Base-by-base conservation (phyloP, 2,329 filamentous ascomycete genomes). In the Alternaria alternata region DNA sequence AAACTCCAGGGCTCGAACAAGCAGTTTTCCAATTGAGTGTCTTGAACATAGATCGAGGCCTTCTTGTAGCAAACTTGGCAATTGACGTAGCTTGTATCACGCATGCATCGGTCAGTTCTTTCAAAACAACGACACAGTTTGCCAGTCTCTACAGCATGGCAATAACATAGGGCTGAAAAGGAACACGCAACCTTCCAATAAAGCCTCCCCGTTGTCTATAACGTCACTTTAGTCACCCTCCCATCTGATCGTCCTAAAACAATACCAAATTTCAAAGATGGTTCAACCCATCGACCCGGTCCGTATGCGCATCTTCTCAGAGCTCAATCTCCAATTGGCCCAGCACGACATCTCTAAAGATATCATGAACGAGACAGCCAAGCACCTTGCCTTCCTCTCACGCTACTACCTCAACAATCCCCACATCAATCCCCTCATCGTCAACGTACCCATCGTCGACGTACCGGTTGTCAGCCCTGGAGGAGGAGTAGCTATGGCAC, bases 231-330 rank as follows among this genome's bases (percentile, higher is more conserved):
- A 20, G n/a, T 20, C 5, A 7, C 8, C 38, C 16, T 11, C 18
- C 9, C 8, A 8, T 39, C n/a, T 20, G 8, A 39, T 39, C 38
- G 9, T 7, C 16, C n/a, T n/a, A 39, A 39, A n/a, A 39, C 38
- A 18, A 39, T n/a, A n/a, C n/a, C 38, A 39, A 39, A 4, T 8
- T 9, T 20, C 8, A 8, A 39, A 20, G n/a, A 39, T 39, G 38
- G 9, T n/a, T 7, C n/a, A 39, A 7, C 38, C 38, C 38, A 39
- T 54, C 51, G 51, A 54, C 30, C 38, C 51, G 22, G 26, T 58
- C 30, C 32, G 48, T 8, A 34, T n/a, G n/a, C 49, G 56, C 48
- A 54, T 58, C 49, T 54, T 41, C 32, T 54, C 48, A n/a, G 49
- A 54, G 18, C 42, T 54, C 12, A 36, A 36, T 36, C 14, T 36